These are phyloP conservation scores for Trypanosoma theileri DNA, from an alignment of 208 protist genomes.

Conservation along the genomic window DNA sequence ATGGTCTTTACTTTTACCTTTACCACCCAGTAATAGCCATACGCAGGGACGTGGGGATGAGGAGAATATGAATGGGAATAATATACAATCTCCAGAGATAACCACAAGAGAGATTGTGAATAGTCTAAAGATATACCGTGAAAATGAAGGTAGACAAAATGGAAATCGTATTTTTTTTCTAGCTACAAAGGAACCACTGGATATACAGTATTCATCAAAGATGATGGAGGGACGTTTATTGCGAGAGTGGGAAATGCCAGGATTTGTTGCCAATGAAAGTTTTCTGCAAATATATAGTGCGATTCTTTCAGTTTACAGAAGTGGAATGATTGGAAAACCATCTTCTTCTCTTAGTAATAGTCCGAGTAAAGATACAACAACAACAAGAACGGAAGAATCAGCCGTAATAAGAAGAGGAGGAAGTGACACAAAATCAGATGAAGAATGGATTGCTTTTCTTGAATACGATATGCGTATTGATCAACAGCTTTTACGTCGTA, in stretches of 20 bases:
- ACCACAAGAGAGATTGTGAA: constrained; percentile 4
- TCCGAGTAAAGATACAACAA: not conserved
- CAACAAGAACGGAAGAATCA: not conserved
- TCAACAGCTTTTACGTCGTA: constrained; percentile 11
- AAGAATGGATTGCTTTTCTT: constrained; percentile 20
- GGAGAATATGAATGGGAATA: too few relatives aligned
- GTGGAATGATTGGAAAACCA: constrained; percentile 1
- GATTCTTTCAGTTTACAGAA: constrained; percentile 21
- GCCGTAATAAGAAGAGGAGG: too few relatives aligned
- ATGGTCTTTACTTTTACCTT: constrained; percentile 10
- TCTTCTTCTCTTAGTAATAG: not conserved
- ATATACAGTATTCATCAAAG: not conserved
- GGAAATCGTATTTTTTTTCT: constrained; percentile 25
- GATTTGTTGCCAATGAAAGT: not conserved
- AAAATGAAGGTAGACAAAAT: constrained; percentile 3
- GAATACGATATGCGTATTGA: constrained; percentile 27
- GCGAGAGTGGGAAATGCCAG: constrained; percentile 30
- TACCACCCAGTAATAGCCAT: not conserved
- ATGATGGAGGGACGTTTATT: constrained; percentile 14
- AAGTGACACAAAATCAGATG: not conserved
- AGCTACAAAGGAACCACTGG: constrained; percentile 17
- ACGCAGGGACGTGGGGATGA: too few relatives aligned
- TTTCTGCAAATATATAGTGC: constrained; percentile 26
- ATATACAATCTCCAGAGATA: not conserved
- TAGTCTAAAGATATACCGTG: not conserved